A percentile compares a stretch with the other conserved stretches of the same genome.
Conservation (phyloP, 768 basidiomycete genomes). For the Pulveroboletus sp. region DNA sequence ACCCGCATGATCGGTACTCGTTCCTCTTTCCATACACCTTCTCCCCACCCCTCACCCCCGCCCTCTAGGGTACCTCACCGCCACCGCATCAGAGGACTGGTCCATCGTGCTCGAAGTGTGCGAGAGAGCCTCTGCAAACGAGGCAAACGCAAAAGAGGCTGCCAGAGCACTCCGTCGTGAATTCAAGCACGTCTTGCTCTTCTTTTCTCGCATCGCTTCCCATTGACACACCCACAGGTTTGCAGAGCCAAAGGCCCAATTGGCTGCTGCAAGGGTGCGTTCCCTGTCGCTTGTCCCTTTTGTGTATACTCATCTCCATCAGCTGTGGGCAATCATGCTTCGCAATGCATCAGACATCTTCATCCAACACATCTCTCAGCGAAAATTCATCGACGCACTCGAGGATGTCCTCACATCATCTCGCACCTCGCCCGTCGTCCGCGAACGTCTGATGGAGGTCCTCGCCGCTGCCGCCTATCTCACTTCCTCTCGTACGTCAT, state of each 20-base stretch:
- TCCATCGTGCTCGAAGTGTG: conserved; percentile 80
- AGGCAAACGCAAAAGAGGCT: conserved; percentile 79
- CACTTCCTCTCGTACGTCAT: conserved; percentile 23
- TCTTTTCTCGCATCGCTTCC: conserved; percentile 3
- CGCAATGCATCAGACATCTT: conserved; percentile 75
- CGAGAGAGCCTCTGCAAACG: conserved; percentile 72
- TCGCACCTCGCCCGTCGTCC: conserved; percentile 74
- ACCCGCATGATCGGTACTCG: conserved; percentile 73
- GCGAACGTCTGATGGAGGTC: conserved; percentile 77
- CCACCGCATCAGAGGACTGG: conserved; percentile 82
- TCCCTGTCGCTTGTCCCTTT: not conserved
- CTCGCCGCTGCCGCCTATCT: conserved; percentile 76
- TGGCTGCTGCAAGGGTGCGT: conserved; percentile 73
- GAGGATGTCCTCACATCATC: conserved; percentile 67
- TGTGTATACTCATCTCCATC: conserved; percentile 2
- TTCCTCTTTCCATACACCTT: not conserved
- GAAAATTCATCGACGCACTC: conserved; percentile 77
- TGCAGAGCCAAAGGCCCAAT: conserved; percentile 71
- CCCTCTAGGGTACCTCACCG: conserved; percentile 64
- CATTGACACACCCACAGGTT: conserved; percentile 41
- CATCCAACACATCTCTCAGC: conserved; percentile 62
- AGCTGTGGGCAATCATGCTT: conserved; percentile 92
- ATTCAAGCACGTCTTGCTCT: conserved; percentile 61
- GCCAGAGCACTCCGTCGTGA: conserved; percentile 78
- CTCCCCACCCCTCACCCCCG: not conserved